Evolutionary conservation across 305 asterid genomes (phyloP).

Genomic region (Fraxinus albicans): DNA sequence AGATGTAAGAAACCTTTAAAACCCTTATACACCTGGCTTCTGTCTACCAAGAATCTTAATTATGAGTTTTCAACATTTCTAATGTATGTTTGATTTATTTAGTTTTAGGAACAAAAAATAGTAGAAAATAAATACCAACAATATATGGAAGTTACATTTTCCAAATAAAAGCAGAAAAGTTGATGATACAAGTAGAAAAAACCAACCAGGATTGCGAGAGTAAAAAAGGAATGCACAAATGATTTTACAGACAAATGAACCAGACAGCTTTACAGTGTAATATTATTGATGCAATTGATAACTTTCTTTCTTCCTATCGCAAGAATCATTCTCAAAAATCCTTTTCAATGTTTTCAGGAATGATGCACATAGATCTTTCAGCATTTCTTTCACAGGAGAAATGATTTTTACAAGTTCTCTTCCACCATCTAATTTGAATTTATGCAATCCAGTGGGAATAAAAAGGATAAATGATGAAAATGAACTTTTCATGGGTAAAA

Average conservation of each 20-base stretch:
- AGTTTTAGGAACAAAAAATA: background rate
- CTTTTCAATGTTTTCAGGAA: background rate
- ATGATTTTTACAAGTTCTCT: background rate
- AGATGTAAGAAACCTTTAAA: background rate
- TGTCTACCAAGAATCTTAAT: background rate
- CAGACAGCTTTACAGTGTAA: background rate
- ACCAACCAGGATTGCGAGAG: background rate
- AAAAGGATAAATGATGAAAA: background rate
- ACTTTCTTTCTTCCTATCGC: background rate
- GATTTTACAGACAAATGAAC: background rate
- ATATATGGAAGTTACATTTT: background rate
- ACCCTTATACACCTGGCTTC: background rate
- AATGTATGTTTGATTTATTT: background rate
- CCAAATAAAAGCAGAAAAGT: background rate
- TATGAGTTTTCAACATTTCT: background rate
- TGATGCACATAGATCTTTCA: background rate
- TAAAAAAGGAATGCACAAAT: background rate
- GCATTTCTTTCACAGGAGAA: background rate
- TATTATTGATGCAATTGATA: background rate
- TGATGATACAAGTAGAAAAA: background rate
- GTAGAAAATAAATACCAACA: background rate
- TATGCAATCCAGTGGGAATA: background rate
- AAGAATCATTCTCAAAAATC: background rate
- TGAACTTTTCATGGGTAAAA: background rate
- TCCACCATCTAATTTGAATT: background rate